Conservation (phyloP, 345 rosid species). For the Dimocarpus longan region DNA sequence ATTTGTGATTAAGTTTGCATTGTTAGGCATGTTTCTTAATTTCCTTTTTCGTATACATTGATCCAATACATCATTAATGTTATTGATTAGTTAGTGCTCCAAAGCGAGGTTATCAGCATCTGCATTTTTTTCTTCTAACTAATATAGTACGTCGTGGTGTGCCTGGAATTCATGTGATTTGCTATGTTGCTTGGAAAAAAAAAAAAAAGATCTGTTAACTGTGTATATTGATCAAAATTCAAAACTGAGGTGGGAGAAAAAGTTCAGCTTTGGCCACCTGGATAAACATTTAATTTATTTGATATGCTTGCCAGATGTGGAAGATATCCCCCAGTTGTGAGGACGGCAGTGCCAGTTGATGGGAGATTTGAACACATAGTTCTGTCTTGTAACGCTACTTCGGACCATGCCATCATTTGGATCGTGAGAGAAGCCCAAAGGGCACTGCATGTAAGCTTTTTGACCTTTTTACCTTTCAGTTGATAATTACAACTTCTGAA, state of each 20-base stretch:
- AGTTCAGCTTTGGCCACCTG: background rate
- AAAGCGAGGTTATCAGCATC: background rate
- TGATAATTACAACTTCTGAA: background rate
- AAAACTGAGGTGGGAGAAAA: background rate
- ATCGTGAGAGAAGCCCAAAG: conserved; percentile 82
- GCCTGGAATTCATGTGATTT: conserved; percentile 6
- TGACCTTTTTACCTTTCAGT: background rate
- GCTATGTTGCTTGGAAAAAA: background rate
- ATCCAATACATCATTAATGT: background rate
- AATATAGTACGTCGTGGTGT: background rate
- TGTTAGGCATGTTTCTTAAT: background rate
- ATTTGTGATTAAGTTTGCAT: background rate
- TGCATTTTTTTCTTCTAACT: background rate
- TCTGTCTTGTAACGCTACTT: conserved; percentile 91
- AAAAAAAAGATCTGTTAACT: background rate
- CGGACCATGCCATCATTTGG: conserved; percentile 94
- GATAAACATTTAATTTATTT: conserved; percentile 10
- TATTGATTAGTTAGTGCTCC: background rate
- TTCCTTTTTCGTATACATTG: background rate
- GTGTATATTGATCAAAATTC: background rate
- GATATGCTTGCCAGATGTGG: conserved; percentile 59
- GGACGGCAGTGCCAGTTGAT: conserved; percentile 91
- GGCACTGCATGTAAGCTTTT: conserved; percentile 67
- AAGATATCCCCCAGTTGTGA: conserved; percentile 86
- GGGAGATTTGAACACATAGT: conserved; percentile 97